phyloP scores from a whole-genome alignment of 179 eudicot species.

The Beta corolliflora region DNA sequence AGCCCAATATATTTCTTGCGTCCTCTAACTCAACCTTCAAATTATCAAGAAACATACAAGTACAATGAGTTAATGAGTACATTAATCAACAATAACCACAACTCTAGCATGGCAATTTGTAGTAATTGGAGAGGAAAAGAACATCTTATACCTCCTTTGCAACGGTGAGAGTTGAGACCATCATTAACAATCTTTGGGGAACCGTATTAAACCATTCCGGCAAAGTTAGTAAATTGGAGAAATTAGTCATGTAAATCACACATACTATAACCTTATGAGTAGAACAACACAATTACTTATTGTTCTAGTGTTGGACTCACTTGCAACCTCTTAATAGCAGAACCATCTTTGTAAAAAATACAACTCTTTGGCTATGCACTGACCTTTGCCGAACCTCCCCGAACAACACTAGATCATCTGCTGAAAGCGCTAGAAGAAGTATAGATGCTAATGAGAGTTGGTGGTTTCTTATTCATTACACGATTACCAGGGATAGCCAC shows the following conservation, averaged over 20 bases:
- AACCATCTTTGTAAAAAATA: conserved; percentile 92
- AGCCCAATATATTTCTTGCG: conserved; percentile 87
- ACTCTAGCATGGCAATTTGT: background rate
- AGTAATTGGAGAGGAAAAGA: background rate
- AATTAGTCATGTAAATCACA: background rate
- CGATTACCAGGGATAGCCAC: conserved; percentile 50
- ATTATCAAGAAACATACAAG: background rate
- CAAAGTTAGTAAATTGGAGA: background rate
- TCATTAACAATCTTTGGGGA: conserved; percentile 96
- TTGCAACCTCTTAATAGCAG: conserved; percentile 86
- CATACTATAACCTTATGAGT: too few relatives aligned
- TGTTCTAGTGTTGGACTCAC: conserved; percentile 33
- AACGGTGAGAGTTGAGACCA: conserved; percentile 87
- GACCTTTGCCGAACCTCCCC: conserved; percentile 45
- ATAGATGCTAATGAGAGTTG: conserved; percentile 55
- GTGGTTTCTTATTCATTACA: conserved; percentile 14
- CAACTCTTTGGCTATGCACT: conserved; percentile 83
- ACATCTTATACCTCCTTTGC: conserved; percentile 72
- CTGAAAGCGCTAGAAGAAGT: conserved; percentile 42
- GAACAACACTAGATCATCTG: conserved; percentile 41
- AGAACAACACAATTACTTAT: background rate
- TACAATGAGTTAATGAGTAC: too few relatives aligned
- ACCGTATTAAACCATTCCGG: conserved; percentile 89
- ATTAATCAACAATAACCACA: background rate
- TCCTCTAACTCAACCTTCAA: conserved; percentile 94